Evolutionary conservation across 306 rosid genomes (phyloP).

Genomic region (Glycine soja): DNA sequence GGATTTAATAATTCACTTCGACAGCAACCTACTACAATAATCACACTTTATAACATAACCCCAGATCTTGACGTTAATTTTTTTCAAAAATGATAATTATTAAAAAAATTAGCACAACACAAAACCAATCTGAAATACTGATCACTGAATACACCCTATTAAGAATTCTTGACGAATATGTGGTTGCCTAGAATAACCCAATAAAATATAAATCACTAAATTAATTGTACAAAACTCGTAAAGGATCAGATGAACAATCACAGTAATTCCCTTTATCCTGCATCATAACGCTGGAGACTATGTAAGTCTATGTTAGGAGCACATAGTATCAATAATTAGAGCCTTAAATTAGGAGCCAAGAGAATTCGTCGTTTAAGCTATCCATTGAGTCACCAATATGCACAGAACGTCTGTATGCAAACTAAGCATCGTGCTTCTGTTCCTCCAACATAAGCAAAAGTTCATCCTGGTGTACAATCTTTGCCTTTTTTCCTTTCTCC

Average conservation of each 20-base stretch:
- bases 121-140: not conserved
- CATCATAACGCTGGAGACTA: not conserved
- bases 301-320: not conserved
- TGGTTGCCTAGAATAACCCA: not conserved
- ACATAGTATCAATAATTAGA: not conserved
- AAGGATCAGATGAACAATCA: conserved; percentile 15
- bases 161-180: conserved; percentile 6
- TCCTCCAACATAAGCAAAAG: conserved; percentile 67
- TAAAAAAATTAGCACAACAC: not conserved
- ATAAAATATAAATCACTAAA: not conserved
- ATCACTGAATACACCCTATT: not conserved
- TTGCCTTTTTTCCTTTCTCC: conserved; percentile 64
- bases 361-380: conserved; percentile 13
- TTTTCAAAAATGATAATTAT: not conserved
- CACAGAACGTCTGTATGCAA: conserved; percentile 57
- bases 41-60: not conserved
- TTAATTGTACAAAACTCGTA: conserved; percentile 1
- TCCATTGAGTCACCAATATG: conserved; percentile 43
- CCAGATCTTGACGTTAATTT: not conserved
- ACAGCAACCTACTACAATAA: not conserved
- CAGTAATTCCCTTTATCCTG: not conserved
- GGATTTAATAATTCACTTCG: not conserved
- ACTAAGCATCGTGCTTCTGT: conserved; percentile 56
- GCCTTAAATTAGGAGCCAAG: conserved; percentile 36
- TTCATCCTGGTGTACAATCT: conserved; percentile 73